Evolutionary conservation across 441 rosid genomes (phyloP).

Genomic region (Gossypium schwendimanii): DNA sequence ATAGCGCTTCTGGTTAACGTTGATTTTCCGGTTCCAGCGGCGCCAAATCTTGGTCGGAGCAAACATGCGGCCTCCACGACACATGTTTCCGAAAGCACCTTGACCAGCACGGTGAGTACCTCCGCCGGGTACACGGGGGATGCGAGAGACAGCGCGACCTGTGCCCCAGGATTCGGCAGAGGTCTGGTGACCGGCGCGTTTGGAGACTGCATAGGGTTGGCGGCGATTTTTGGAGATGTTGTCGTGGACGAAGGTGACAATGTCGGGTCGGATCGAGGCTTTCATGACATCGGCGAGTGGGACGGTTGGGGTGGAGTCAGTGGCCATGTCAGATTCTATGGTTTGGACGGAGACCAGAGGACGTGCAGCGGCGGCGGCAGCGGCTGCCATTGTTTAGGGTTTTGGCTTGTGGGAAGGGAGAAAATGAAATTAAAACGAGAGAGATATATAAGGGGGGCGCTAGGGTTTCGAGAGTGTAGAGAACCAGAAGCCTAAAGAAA

Average conservation of each 20-base stretch:
- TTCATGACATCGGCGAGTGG: slow-evolving; percentile 60
- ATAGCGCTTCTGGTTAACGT: slow-evolving; percentile 73
- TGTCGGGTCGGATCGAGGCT: slow-evolving; percentile 64
- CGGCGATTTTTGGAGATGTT: slow-evolving; percentile 69
- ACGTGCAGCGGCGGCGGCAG: slow-evolving; percentile 52
- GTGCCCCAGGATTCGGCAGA: slow-evolving; percentile 96
- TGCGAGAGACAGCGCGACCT: slow-evolving; percentile 95
- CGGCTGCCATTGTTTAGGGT: slow-evolving; percentile 22
- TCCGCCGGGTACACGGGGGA: slow-evolving; percentile 95
- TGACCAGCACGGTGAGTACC: slow-evolving; percentile 99
- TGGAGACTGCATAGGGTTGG: slow-evolving; percentile 81
- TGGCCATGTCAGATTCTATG: slow-evolving; percentile 62
- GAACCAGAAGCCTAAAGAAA: no score
- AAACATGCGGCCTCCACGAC: slow-evolving; percentile 96
- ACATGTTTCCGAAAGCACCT: slow-evolving; percentile 96
- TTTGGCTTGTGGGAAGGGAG: not conserved
- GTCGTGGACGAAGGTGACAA: slow-evolving; percentile 57
- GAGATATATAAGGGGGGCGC: not conserved
- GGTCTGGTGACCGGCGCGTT: slow-evolving; percentile 76
- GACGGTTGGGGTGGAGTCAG: slow-evolving; percentile 40
- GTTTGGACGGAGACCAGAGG: slow-evolving; percentile 60
- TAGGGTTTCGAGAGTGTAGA: not conserved
- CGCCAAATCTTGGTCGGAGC: slow-evolving; percentile 99
- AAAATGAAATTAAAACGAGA: not conserved
- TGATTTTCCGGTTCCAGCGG: slow-evolving; percentile 79